A percentile compares a stretch with the other conserved stretches of the same genome.
phyloP scores from a whole-genome alignment of 78 protist species.

The Bigelowiella natans region DNA sequence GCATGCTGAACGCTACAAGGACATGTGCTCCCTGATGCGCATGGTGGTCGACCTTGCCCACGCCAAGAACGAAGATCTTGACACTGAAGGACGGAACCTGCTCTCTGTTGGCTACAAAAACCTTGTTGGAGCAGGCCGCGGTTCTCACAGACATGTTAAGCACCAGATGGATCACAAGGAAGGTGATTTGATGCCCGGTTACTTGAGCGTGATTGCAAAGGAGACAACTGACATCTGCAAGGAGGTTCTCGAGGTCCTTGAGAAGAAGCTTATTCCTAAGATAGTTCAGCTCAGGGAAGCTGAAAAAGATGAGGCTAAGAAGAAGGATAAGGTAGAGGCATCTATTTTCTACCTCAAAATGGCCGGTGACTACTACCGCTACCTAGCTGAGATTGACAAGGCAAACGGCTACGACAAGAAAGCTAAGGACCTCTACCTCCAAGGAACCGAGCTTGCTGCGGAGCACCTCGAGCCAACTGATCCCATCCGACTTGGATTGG shows the following conservation, averaged over 20 bases:
- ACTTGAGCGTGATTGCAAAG: neutral
- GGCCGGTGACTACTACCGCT: conserved; percentile 56
- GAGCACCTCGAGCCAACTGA: conserved; percentile 78
- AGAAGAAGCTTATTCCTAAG: neutral
- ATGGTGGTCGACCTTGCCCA: neutral
- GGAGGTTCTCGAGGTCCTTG: neutral
- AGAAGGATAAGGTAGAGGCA: neutral
- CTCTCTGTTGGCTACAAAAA: conserved; percentile 11
- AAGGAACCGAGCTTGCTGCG: conserved; percentile 52
- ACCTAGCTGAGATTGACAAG: conserved; percentile 38
- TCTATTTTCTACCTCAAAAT: conserved; percentile 42
- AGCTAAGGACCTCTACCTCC: conserved; percentile 15
- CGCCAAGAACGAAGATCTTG: neutral
- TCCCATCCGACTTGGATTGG: conserved; percentile 90
- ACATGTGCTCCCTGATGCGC: neutral
- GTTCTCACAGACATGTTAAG: neutral
- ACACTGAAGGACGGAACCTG: neutral
- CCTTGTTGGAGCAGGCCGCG: neutral
- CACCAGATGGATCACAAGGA: neutral
- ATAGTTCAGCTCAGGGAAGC: neutral
- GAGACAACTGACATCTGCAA: neutral
- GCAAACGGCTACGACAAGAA: neutral
- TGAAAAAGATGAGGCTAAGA: neutral
- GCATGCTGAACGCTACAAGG: neutral
- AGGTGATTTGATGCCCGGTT: neutral